Base-by-base conservation (phyloP, 805 yeast genomes). In the Saturnispora hagleri region DNA sequence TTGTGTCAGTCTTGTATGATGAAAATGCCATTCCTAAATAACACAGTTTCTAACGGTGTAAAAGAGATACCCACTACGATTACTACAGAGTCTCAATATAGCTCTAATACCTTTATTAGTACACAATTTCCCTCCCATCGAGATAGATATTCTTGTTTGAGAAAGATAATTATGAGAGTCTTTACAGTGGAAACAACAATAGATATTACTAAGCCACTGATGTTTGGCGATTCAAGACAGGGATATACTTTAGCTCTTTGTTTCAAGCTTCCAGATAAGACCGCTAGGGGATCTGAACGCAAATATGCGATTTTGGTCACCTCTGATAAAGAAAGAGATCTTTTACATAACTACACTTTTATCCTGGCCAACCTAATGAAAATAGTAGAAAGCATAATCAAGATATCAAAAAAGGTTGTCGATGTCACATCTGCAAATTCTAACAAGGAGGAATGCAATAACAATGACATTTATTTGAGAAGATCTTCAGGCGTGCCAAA, bases 231-330 rank as follows among this genome's bases (percentile, higher is more conserved):
- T 58, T 75, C 76, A 12, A 59, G 69, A 4, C 72, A 78, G 52
- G 90, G 90, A 0, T 75, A 76, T 56, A 79, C 87, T 28, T 64
- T 84, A 7, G 73, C 77, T 13, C 70, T 77, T 52, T 74, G 82
- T 3, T 83, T 85, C 69, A 82, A 82, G 61, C 63, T 84, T 31
- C 70, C 72, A 41, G 91, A 85, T 62, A 66, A 73, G 12, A 77
- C 79, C 46, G 89, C 91, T 0, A 70, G 91, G 51, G 91, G 91
- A 2, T 79, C 84, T 1, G 89, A 85, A 62, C 69, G 91, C 53
- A 75, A 85, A 49, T 85, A 83, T 58, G 72, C 84, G 0, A 62
- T 82, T 18, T 72, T 83, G 52, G 79, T 83, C 13, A 73, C 81
- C 1, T 69, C 77, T 10, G 85, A 81, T 58, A 68, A 73, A 20